Evolutionary conservation across 306 rosid genomes (phyloP).

Genomic region (Psophocarpus tetragonolobus): DNA sequence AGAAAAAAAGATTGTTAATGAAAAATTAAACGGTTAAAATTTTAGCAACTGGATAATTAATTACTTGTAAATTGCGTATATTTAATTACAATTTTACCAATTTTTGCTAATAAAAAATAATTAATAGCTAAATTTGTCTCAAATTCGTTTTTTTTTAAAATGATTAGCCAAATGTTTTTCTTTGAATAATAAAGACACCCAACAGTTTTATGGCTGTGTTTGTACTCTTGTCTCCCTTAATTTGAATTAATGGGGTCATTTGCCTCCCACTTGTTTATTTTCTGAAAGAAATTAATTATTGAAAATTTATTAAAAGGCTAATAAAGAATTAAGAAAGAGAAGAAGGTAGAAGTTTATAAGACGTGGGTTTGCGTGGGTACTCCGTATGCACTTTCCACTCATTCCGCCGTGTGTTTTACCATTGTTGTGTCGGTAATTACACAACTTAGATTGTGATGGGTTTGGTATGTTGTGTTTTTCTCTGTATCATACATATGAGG

Average conservation of each 20-base stretch:
- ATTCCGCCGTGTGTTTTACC: slow-evolving; percentile 14
- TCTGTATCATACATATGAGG: not conserved
- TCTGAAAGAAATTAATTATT: not conserved
- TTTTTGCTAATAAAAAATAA: not conserved
- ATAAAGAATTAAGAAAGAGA: not conserved
- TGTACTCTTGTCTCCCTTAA: not conserved
- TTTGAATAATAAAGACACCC: not conserved
- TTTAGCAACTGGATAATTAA: not conserved
- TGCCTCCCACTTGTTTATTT: not conserved
- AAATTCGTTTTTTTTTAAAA: not conserved
- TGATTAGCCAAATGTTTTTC: not conserved
- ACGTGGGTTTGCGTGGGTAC: not conserved
- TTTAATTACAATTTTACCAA: not conserved
- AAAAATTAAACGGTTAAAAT: not conserved
- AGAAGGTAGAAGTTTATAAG: not conserved
- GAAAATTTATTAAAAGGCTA: not conserved
- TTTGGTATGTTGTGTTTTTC: not conserved
- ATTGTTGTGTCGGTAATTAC: not conserved
- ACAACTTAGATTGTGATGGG: not conserved
- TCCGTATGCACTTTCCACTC: slow-evolving; percentile 5
- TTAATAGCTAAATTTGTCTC: not conserved
- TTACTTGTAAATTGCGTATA: not conserved
- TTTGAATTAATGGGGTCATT: not conserved
- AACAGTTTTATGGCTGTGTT: not conserved
- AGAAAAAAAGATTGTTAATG: not conserved